Conservation (phyloP, 192 early-diverging fungal species). For the Dissophora globulifera region DNA sequence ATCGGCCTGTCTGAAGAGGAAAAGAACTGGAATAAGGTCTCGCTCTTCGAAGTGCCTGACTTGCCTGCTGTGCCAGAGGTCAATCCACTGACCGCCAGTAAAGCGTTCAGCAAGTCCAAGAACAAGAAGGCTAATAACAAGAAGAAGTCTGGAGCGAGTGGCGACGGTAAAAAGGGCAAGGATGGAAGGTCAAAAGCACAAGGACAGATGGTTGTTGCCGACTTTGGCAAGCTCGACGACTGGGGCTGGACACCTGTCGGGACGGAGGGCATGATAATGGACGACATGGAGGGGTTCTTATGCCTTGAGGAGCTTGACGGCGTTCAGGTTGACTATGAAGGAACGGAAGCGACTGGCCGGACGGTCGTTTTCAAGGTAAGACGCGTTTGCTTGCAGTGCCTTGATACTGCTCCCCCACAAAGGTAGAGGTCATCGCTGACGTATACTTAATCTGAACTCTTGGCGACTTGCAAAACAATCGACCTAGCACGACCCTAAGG, state of each 20-base stretch:
- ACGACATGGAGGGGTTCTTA: conserved; percentile 84
- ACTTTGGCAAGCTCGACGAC: conserved; percentile 50
- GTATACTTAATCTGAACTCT: no score
- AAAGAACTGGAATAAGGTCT: conserved; percentile 36
- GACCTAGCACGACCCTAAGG: conserved; percentile 38
- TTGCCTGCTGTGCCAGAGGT: conserved; percentile 19
- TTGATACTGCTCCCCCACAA: not conserved
- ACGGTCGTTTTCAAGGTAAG: conserved; percentile 80
- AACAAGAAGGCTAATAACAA: conserved; percentile 3
- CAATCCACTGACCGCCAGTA: conserved; percentile 4
- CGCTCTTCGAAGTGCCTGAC: conserved; percentile 23
- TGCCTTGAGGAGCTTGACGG: conserved; percentile 89
- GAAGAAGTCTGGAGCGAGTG: conserved; percentile 6
- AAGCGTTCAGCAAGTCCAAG: no score
- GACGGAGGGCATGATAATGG: conserved; percentile 60
- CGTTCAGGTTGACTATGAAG: conserved; percentile 81
- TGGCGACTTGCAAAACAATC: no score
- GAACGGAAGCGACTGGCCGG: conserved; percentile 69
- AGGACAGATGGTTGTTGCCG: conserved; percentile 32
- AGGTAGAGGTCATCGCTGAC: no score
- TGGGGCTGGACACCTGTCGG: conserved; percentile 73
- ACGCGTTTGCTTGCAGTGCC: not conserved
- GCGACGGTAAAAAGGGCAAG: not conserved
- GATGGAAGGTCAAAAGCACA: not conserved
- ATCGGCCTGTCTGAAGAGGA: conserved; percentile 31